phyloP scores from a whole-genome alignment of 2,329 filamentous ascomycete species.

The Fusarium irregulare region DNA sequence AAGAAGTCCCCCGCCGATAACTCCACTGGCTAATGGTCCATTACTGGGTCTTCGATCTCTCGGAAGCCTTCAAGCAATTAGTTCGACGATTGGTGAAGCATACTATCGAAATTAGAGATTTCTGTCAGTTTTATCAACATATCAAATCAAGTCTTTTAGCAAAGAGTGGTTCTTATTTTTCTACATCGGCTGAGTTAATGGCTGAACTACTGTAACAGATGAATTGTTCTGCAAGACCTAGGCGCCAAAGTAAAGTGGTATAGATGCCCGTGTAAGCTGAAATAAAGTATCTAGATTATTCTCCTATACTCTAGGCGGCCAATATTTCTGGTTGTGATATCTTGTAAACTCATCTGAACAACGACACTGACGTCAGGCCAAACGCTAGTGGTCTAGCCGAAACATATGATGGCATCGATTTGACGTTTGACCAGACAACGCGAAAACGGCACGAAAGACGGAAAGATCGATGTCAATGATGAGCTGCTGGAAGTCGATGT shows the following conservation, averaged over 20 bases:
- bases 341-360: background rate
- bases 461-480: background rate
- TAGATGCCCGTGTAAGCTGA: too few species aligned
- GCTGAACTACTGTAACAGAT: too few species aligned
- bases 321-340: background rate
- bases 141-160: background rate
- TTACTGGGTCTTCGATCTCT: background rate
- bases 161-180: background rate
- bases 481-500: slow-evolving; percentile 9
- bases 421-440: slow-evolving; percentile 22
- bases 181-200: too few species aligned
- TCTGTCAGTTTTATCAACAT: background rate
- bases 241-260: too few species aligned
- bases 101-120: background rate
- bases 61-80: background rate
- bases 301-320: rapidly evolving
- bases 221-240: too few species aligned
- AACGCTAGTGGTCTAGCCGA: background rate
- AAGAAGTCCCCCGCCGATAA: background rate
- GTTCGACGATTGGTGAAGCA: too few species aligned
- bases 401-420: slow-evolving; percentile 3
- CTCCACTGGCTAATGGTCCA: background rate
- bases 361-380: background rate
- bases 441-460: slow-evolving; percentile 19
- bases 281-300: background rate